A percentile compares a stretch with the other conserved stretches of the same genome.
phyloP scores from a whole-genome alignment of 78 protist genomes.

The Dictyostelium firmibasis region DNA sequence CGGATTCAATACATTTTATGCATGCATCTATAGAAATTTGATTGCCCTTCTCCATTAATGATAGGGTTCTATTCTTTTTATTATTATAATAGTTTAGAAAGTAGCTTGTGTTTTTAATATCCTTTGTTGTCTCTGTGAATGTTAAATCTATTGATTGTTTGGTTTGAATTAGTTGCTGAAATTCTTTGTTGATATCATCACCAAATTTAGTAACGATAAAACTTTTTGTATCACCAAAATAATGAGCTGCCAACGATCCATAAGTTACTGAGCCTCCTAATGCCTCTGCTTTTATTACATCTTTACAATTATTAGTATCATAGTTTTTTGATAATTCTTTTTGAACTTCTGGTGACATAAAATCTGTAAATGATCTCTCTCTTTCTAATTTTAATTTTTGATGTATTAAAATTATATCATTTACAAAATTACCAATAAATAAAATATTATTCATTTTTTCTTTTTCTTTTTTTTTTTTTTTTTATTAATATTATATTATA shows the following conservation, averaged over 20 bases:
- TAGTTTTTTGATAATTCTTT: not conserved
- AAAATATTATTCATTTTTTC: not conserved
- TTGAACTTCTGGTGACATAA: not conserved
- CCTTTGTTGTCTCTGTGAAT: not conserved
- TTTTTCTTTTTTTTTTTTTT: too few species aligned
- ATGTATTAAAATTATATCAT: constrained; percentile 67
- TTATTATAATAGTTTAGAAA: constrained; percentile 56
- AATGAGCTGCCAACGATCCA: constrained; percentile 43
- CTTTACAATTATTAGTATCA: not conserved
- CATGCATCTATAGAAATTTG: not conserved
- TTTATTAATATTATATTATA: too few species aligned
- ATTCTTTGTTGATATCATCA: constrained; percentile 26
- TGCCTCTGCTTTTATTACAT: constrained; percentile 7
- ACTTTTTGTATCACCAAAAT: constrained; percentile 55
- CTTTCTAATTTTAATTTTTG: not conserved
- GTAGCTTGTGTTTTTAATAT: constrained; percentile 31
- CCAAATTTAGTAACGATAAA: constrained; percentile 28
- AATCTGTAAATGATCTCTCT: constrained; percentile 50
- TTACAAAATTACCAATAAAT: constrained; percentile 74
- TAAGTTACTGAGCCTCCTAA: constrained; percentile 68
- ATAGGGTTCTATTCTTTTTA: constrained; percentile 46
- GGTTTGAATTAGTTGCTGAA: not conserved
- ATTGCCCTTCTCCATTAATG: constrained; percentile 33
- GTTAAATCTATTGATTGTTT: constrained; percentile 8
- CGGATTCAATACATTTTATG: not conserved